Evolutionary conservation across 768 basidiomycete genomes (phyloP).

Genomic region (Termitomyces sp.): DNA sequence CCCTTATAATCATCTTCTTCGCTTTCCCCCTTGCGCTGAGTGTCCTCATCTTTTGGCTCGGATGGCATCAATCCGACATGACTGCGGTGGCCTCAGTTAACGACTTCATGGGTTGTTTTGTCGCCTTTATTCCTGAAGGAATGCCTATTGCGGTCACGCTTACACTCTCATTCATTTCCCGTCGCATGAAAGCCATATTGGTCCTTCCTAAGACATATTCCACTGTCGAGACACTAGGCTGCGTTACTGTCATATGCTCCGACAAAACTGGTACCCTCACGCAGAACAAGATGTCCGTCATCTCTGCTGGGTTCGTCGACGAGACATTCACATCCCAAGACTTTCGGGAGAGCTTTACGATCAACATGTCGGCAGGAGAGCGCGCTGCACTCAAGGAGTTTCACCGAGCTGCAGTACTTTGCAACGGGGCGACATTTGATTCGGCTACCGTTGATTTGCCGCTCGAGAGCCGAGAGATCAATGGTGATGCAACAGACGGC

Average conservation of each 20-base stretch:
- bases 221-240: conserved; percentile 63
- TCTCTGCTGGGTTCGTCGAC: conserved; percentile 35
- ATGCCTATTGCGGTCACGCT: conserved; percentile 52
- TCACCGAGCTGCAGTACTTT: conserved; percentile 39
- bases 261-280: conserved; percentile 64
- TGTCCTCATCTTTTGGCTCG: conserved; percentile 36
- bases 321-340: conserved; percentile 22
- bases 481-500: conserved; percentile 48
- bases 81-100: conserved; percentile 44
- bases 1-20: conserved; percentile 40
- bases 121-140: conserved; percentile 41
- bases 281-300: conserved; percentile 53
- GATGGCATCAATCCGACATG: conserved; percentile 42
- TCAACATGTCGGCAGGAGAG: too few species aligned
- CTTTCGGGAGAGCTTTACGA: conserved; percentile 12
- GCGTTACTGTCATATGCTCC: conserved; percentile 46
- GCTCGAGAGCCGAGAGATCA: conserved; percentile 27
- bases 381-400: conserved; percentile 14
- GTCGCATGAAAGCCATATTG: conserved; percentile 9
- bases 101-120: conserved; percentile 43
- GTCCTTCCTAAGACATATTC: conserved; percentile 40
- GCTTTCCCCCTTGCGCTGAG: conserved; percentile 34
- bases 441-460: conserved; percentile 16
- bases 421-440: conserved; percentile 53
- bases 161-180: conserved; percentile 27